These are phyloP conservation scores for Prunus campanulata DNA, from an alignment of 306 rosid species.

Conservation along the genomic window DNA sequence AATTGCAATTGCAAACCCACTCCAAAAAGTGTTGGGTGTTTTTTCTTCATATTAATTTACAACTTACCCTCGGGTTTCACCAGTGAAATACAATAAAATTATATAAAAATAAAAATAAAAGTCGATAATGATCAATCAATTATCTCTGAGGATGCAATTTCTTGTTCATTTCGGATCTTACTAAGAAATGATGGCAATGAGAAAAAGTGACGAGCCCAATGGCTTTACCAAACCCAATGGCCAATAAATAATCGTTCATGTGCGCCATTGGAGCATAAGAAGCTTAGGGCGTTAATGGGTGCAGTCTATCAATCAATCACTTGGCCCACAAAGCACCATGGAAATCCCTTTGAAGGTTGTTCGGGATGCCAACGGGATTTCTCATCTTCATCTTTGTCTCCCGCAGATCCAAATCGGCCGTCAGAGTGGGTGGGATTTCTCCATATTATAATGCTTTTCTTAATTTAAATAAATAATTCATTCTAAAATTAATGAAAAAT, in stretches of 20 bases:
- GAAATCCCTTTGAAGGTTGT: background rate
- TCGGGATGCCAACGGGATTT: background rate
- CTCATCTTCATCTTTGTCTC: background rate
- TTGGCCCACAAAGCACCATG: too few species aligned
- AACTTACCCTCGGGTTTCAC: background rate
- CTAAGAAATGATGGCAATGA: background rate
- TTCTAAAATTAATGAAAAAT: too few species aligned
- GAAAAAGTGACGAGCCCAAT: background rate
- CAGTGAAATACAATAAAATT: background rate
- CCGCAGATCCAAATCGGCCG: background rate
- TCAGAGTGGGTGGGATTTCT: background rate
- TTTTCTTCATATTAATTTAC: background rate
- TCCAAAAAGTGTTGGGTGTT: background rate
- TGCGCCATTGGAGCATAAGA: too few species aligned
- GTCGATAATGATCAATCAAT: background rate
- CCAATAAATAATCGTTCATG: too few species aligned
- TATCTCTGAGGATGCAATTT: background rate
- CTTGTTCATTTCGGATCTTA: background rate
- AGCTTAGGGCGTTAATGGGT: too few species aligned
- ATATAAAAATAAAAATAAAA: background rate
- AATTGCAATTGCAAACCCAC: background rate
- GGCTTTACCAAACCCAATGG: background rate
- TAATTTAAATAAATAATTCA: background rate
- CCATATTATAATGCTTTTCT: background rate
- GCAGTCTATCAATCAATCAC: too few species aligned